Base-by-base conservation (phyloP, 2,329 filamentous ascomycete genomes). In the Beauveria pseudobassiana region DNA sequence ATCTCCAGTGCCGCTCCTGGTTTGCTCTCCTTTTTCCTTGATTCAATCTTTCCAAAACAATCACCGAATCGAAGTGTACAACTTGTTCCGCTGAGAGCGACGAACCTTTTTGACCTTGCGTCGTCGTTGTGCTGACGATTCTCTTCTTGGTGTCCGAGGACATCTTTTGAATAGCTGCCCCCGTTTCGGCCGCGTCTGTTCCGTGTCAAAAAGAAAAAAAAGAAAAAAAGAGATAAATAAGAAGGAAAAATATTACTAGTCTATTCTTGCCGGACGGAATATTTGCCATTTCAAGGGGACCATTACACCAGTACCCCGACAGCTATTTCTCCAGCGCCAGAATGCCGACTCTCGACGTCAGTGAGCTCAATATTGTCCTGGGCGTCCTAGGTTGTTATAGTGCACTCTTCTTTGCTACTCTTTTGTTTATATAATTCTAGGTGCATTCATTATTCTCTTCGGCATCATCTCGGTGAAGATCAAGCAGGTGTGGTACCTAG, bases 341-440 rank as follows among this genome's bases (percentile, higher is more conserved):
- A 2, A 62, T 62, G 55, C 74, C 24, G 30, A 34, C 18, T 22
- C 74, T 82, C 54, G 77, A 80, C 51, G 67, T 81, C 14, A 80
- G 77, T 53, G 80, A 82, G 65, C 75, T 83, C 62, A 83, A 83
- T 65, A 74, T 82, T n/a, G 78, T 82, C 48, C 69, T 79, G 40
- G 70, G 74, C 9, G 69, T 80, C 4, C 66, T 81, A 55, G 78
- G 78, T 79, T 67, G 63, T 74, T 46, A n/a, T 9, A 5, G 8
- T 18, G 18, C 4, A 38, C 30, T 12, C 30, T 34, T 4, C 12
- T 34, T 34, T 12, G 30, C 3, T 34, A 14, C 20, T 10, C 3
- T 18, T 18, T 45, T 38, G 20, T 59, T 69, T n/a, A 68, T 28
- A 30, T 7, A 42, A 10, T 26, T 42, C 59, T 10, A 26, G 79